These are phyloP conservation scores for Penicillium aurantiogriseum DNA, from an alignment of 2,329 filamentous ascomycete genomes.

Conservation along the genomic window DNA sequence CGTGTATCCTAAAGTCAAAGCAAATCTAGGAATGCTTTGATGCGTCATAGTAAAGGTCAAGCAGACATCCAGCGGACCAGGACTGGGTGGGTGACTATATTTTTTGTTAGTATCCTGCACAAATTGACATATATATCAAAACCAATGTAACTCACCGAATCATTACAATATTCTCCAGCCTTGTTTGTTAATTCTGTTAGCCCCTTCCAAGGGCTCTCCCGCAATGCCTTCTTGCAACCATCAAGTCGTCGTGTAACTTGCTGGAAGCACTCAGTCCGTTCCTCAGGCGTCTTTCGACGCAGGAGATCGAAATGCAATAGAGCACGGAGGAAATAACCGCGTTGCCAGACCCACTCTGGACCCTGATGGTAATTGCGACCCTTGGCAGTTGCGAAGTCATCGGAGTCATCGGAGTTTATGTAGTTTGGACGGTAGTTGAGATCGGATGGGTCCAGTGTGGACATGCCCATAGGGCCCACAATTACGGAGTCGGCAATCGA, in stretches of 20 bases:
- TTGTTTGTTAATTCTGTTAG: conserved; percentile 92
- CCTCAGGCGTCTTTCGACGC: conserved; percentile 64
- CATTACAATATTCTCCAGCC: conserved; percentile 75
- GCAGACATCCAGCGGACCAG: conserved; percentile 91
- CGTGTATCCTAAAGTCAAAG: not conserved
- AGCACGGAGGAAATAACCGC: conserved; percentile 90
- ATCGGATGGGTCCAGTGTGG: conserved; percentile 87
- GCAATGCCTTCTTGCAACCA: conserved; percentile 82
- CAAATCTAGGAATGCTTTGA: conserved; percentile 42
- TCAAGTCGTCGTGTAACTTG: conserved; percentile 81
- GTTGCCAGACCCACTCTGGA: conserved; percentile 97
- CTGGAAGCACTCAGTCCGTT: conserved; percentile 84
- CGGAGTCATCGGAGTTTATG: conserved; percentile 88
- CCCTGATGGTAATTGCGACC: conserved; percentile 98
- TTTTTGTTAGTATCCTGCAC: conserved; percentile 6
- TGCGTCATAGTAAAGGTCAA: conserved; percentile 95
- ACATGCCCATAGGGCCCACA: conserved; percentile 88
- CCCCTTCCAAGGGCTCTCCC: conserved; percentile 80
- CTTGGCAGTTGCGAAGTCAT: conserved; percentile 87
- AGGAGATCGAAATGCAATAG: conserved; percentile 85
- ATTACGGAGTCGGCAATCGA: conserved; percentile 75
- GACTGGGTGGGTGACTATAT: conserved; percentile 83
- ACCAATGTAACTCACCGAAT: conserved; percentile 66
- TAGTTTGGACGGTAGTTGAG: conserved; percentile 94
- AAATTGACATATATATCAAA: conserved; percentile 5